These are phyloP conservation scores for Selaginella moellendorffii DNA, from an alignment of 75 land plant species.

Conservation along the genomic window DNA sequence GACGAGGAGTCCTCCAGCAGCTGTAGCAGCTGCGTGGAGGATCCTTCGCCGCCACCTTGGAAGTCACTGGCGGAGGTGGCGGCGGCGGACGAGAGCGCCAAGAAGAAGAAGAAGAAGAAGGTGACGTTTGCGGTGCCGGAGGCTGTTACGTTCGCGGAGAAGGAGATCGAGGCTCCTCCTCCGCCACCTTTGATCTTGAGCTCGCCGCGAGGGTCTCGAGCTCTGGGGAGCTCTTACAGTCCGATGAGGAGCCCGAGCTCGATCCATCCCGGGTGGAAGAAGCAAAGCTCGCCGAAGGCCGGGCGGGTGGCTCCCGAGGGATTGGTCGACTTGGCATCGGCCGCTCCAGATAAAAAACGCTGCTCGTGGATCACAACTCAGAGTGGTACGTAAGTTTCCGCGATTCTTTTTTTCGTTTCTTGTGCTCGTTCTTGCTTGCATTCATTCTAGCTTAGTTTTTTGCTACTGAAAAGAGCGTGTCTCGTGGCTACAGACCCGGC, in stretches of 20 bases:
- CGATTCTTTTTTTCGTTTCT: not conserved
- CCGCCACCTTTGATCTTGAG: not conserved
- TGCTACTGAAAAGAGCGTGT: not conserved
- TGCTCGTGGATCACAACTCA: conserved; percentile 47
- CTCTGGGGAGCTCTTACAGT: no score
- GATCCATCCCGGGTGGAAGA: not conserved
- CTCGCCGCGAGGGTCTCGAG: no score
- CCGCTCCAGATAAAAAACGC: conserved; percentile 12
- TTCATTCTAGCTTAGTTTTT: not conserved
- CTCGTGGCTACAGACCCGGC: conserved; percentile 38
- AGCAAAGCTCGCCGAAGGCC: not conserved
- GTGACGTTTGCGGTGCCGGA: not conserved
- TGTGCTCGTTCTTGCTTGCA: not conserved
- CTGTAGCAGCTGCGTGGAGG: not conserved
- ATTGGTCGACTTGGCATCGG: conserved; percentile 17
- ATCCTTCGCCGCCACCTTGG: not conserved
- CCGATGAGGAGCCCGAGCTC: no score
- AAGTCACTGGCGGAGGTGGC: no score
- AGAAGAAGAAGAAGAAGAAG: not conserved
- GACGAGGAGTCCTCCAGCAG: not conserved
- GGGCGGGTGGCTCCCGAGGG: conserved; percentile 14
- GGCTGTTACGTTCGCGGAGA: not conserved
- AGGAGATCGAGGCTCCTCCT: not conserved
- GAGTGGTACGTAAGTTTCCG: conserved; percentile 45
- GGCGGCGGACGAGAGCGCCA: no score